Percentiles rank a stretch among this genome's conserved stretches.
These are phyloP conservation scores for Sonneratia alba DNA, from an alignment of 345 rosid species.

Conservation along the genomic window DNA sequence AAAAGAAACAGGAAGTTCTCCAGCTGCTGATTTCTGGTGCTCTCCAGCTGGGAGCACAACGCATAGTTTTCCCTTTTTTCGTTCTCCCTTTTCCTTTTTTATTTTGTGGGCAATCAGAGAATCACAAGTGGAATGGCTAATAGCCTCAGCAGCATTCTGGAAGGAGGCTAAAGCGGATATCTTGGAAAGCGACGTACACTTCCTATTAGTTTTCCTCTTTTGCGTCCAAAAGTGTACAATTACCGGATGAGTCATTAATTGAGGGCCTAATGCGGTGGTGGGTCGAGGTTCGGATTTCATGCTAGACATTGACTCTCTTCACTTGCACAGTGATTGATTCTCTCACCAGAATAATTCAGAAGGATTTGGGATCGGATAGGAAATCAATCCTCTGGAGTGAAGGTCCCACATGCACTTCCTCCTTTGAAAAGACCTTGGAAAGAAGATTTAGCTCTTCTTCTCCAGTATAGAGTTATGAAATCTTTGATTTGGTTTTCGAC, in stretches of 20 bases:
- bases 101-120: neutral
- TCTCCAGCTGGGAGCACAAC: constrained; percentile 19
- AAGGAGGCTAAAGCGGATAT: neutral
- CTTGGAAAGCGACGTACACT: constrained; percentile 1
- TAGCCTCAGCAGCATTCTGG: neutral
- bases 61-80: neutral
- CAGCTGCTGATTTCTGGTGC: constrained; percentile 9
- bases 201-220: neutral
- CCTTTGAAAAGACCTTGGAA: too few relatives aligned
- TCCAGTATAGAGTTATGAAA: too few relatives aligned
- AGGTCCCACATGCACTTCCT: too few relatives aligned
- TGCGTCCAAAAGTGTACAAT: neutral
- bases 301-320: neutral
- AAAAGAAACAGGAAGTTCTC: neutral
- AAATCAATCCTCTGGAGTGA: too few relatives aligned
- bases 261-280: neutral
- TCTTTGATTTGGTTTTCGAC: too few relatives aligned
- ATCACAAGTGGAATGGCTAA: neutral
- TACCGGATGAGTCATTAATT: neutral
- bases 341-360: too few relatives aligned
- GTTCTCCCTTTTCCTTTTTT: neutral
- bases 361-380: too few relatives aligned
- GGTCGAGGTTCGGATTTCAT: neutral
- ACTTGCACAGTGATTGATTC: too few relatives aligned
- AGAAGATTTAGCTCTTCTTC: too few relatives aligned